Base-by-base conservation (phyloP, 345 rosid species). In the Iberis pinnata region DNA sequence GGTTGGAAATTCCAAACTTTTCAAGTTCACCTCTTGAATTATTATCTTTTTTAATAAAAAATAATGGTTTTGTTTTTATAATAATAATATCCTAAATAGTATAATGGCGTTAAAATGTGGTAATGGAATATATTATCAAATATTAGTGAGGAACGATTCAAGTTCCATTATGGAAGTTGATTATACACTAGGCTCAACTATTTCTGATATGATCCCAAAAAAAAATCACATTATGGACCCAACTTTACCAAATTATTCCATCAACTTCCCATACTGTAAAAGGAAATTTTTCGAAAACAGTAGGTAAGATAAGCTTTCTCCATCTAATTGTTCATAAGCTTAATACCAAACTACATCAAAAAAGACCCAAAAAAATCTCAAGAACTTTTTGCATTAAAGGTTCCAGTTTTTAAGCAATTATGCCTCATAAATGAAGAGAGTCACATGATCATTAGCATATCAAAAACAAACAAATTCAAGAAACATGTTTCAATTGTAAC, bases 101-200 rank as follows among this genome's bases (percentile, higher is more conserved):
- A 31, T 15, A 63, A 55, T n/a, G n/a, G n/a, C n/a, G n/a, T n/a
- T n/a, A 3, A 46, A 26, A 6, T 54, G 55, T 54, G 48, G 22
- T n/a, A 41, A 33, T 56, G 44, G 43, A 13, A 39, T 33, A 56
- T 57, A 42, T 12, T 14, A 29, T 26, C 10, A 9, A 56, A 14
- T 14, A 57, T 49, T 35, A 49, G 35, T 26, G 70, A 49, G 64
- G 47, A 65, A 43, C 41, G 53, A 51, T 52, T 58, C 60, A 46
- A 51, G 35, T 43, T 58, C 64, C 70, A 65, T 58, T 50, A 65
- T 43, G 4, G 33, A 50, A 58, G 59, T 58, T 58, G 70, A 37
- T 43, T 36, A 45, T 43, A 43, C 53, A 51, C 36, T 49, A 56
- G 27, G 35, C 59, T 43, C 26, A 26, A 43, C 64, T 65, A 27